These are phyloP conservation scores for Russula griseocarnosa DNA, from an alignment of 768 basidiomycete genomes.

Conservation along the genomic window DNA sequence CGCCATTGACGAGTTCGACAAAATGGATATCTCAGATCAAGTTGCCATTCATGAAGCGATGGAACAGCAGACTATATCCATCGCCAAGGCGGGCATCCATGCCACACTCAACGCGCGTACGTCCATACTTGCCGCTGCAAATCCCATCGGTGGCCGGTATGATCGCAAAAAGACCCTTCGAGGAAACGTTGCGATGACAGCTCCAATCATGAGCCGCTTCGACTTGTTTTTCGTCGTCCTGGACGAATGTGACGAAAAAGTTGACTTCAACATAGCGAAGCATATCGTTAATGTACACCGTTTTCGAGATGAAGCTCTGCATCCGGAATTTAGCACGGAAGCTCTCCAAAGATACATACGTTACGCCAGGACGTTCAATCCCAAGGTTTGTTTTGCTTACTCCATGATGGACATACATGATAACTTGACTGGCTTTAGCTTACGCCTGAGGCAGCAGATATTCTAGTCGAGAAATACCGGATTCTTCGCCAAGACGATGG, in stretches of 20 bases:
- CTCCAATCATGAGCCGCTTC: slow-evolving; percentile 98
- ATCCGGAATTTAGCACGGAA: slow-evolving; percentile 96
- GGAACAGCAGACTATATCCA: slow-evolving; percentile 99
- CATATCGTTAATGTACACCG: slow-evolving; percentile 98
- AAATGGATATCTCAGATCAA: slow-evolving; percentile 98
- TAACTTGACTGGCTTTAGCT: slow-evolving; percentile 49
- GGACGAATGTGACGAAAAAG: slow-evolving; percentile 92
- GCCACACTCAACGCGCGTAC: slow-evolving; percentile 97
- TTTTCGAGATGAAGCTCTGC: slow-evolving; percentile 90
- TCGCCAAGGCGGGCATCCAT: slow-evolving; percentile 98
- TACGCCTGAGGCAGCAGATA: slow-evolving; percentile 85
- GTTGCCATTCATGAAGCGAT: slow-evolving; percentile 99
- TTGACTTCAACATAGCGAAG: slow-evolving; percentile 88
- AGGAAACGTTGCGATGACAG: slow-evolving; percentile 94
- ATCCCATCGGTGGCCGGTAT: slow-evolving; percentile 95
- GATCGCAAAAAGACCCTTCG: slow-evolving; percentile 90
- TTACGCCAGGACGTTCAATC: slow-evolving; percentile 95
- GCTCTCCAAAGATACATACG: slow-evolving; percentile 95
- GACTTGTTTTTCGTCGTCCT: slow-evolving; percentile 98
- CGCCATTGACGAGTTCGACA: slow-evolving; percentile 99
- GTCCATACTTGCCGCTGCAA: slow-evolving; percentile 95
- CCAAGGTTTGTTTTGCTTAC: slow-evolving; percentile 58
- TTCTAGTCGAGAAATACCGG: slow-evolving; percentile 94
- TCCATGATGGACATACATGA: background rate
- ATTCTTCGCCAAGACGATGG: slow-evolving; percentile 89